These are phyloP conservation scores for Tricholoma hemisulphureum DNA, from an alignment of 768 basidiomycete species.

Conservation along the genomic window DNA sequence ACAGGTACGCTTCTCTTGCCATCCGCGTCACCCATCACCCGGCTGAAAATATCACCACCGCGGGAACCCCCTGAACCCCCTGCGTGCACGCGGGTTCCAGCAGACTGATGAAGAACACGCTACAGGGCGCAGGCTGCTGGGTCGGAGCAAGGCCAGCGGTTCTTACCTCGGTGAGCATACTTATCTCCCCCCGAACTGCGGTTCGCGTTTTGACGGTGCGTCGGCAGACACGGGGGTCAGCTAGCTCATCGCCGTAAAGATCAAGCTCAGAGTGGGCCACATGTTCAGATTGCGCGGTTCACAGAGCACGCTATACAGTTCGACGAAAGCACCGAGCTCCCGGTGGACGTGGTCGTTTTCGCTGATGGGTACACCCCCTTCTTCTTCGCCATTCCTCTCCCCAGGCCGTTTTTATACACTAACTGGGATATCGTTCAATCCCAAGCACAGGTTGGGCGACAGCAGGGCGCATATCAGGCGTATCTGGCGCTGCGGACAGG, in stretches of 20 bases:
- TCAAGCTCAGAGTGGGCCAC: slow-evolving; percentile 58
- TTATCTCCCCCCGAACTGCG: neutral
- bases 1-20: slow-evolving; percentile 41
- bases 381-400: too few species aligned
- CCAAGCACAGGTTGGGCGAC: slow-evolving; percentile 41
- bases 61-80: slow-evolving; percentile 52
- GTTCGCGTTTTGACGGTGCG: neutral
- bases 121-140: slow-evolving; percentile 49
- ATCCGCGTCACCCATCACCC: neutral
- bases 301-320: slow-evolving; percentile 42
- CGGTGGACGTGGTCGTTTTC: slow-evolving; percentile 49
- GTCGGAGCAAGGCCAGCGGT: slow-evolving; percentile 52
- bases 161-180: slow-evolving; percentile 58
- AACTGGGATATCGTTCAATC: neutral
- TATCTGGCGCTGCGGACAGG: slow-evolving; percentile 41
- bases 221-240: slow-evolving; percentile 51
- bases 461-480: slow-evolving; percentile 34
- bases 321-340: slow-evolving; percentile 42
- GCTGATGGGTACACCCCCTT: slow-evolving; percentile 41
- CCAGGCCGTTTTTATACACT: neutral
- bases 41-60: neutral
- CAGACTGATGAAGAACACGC: slow-evolving; percentile 48
- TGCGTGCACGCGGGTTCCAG: slow-evolving; percentile 58
- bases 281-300: slow-evolving; percentile 44
- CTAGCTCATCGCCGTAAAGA: slow-evolving; percentile 58